phyloP scores from a whole-genome alignment of 768 basidiomycete genomes.

The Leccinum ochraceum region DNA sequence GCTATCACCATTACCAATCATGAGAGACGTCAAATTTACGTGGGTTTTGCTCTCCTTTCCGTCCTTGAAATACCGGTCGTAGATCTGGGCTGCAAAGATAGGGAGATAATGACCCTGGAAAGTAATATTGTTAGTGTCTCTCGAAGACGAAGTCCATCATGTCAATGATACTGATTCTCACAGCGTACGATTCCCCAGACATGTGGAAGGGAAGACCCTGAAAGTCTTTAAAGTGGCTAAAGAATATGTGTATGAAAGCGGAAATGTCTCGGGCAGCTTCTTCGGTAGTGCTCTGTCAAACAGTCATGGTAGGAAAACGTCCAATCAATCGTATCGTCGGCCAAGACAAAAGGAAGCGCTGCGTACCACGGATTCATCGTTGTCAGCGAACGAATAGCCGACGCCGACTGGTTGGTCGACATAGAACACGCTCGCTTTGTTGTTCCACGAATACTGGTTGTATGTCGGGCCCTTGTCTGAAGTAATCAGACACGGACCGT shows the following conservation, averaged over 20 bases:
- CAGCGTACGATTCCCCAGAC: conserved; percentile 58
- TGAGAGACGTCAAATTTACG: conserved; percentile 5
- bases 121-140: conserved; percentile 23
- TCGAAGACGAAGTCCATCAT: conserved; percentile 14
- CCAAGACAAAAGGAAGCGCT: too few relatives aligned
- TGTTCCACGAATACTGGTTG: too few relatives aligned
- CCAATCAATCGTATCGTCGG: too few relatives aligned
- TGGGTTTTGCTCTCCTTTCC: too few relatives aligned
- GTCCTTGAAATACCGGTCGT: too few relatives aligned
- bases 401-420: too few relatives aligned
- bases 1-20: conserved; percentile 41
- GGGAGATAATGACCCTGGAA: conserved; percentile 40
- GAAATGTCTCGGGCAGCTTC: conserved; percentile 72
- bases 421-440: too few relatives aligned
- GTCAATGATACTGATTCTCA: conserved; percentile 16
- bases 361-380: too few relatives aligned
- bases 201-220: conserved; percentile 65
- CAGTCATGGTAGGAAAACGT: too few relatives aligned
- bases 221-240: conserved; percentile 71
- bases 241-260: conserved; percentile 70
- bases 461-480: too few relatives aligned
- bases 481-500: too few relatives aligned
- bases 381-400: too few relatives aligned
- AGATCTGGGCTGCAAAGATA: conserved; percentile 35
- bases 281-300: conserved; percentile 38